phyloP scores from a whole-genome alignment of 371 early-diverging fungal species.

The Mucor velutinosus region DNA sequence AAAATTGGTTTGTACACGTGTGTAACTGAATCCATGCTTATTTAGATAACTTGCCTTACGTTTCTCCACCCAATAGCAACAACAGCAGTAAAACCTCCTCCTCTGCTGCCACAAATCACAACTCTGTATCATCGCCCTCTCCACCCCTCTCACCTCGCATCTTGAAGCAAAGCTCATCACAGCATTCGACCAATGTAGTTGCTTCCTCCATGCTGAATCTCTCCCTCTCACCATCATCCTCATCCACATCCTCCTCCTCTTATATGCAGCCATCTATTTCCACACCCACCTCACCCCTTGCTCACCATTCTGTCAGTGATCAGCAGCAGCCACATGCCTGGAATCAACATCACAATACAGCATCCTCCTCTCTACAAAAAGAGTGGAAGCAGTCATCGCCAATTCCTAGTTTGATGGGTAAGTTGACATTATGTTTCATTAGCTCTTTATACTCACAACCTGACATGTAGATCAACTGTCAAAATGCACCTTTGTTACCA shows the following conservation, averaged over 20 bases:
- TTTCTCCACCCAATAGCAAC: constrained; percentile 14
- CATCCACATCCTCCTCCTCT: constrained; percentile 20
- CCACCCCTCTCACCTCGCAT: constrained; percentile 25
- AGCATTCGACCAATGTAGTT: constrained; percentile 7
- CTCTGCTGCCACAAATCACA: background rate
- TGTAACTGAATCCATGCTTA: background rate
- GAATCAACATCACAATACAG: background rate
- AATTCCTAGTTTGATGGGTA: constrained; percentile 35
- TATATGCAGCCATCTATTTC: constrained; percentile 23
- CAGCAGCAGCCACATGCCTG: background rate
- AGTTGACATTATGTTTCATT: background rate
- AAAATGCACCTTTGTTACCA: constrained; percentile 30
- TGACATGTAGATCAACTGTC: constrained; percentile 31
- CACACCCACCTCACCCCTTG: constrained; percentile 22
- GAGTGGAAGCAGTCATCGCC: constrained; percentile 30
- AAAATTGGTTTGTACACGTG: background rate
- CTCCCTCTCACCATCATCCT: constrained; percentile 29
- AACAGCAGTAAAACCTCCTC: constrained; percentile 3
- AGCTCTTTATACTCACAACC: background rate
- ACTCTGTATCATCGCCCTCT: constrained; percentile 5
- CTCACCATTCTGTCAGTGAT: background rate
- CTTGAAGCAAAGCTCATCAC: constrained; percentile 4
- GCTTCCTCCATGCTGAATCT: constrained; percentile 19
- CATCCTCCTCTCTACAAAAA: background rate
- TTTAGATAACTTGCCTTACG: background rate